Percentiles rank a stretch among this genome's conserved stretches.
These are phyloP conservation scores for Paspalum notatum DNA, from an alignment of 176 grass and related monocot genomes.

Conservation along the genomic window DNA sequence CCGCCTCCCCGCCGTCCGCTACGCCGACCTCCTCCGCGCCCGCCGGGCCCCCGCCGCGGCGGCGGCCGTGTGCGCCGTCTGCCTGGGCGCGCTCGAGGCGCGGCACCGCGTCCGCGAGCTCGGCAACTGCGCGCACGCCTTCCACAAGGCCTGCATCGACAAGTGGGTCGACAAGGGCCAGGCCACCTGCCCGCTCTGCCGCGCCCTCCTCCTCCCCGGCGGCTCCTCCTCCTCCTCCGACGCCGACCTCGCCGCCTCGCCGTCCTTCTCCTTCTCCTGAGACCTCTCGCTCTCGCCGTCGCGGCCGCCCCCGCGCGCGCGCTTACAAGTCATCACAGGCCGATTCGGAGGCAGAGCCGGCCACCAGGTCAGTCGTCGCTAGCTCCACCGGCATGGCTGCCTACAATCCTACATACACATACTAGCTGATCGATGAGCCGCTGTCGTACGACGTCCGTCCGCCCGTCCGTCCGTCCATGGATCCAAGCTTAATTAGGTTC, in stretches of 20 bases:
- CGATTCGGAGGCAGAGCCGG: background rate
- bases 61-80: slow-evolving; percentile 57
- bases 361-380: slow-evolving; percentile 33
- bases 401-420: background rate
- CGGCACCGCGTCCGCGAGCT: slow-evolving; percentile 74
- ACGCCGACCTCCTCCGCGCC: slow-evolving; percentile 39
- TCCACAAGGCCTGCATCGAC: slow-evolving; percentile 85
- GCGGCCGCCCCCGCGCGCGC: too few relatives aligned
- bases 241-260: background rate
- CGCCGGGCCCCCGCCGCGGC: slow-evolving; percentile 22
- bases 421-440: background rate
- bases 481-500: slow-evolving; percentile 32
- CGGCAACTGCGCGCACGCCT: slow-evolving; percentile 71
- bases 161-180: slow-evolving; percentile 92
- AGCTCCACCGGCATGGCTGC: background rate
- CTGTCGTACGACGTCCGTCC: background rate
- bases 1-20: slow-evolving; percentile 53
- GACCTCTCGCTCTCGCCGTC: background rate
- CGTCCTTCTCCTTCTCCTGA: slow-evolving; percentile 33
- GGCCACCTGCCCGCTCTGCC: slow-evolving; percentile 74
- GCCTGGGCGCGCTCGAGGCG: slow-evolving; percentile 64
- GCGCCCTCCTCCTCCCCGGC: slow-evolving; percentile 53
- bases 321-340: background rate
- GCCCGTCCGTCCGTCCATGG: slow-evolving; percentile 1
- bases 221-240: background rate